Conservation (phyloP, 2,329 filamentous ascomycete genomes). For the Colletotrichum acutatum region DNA sequence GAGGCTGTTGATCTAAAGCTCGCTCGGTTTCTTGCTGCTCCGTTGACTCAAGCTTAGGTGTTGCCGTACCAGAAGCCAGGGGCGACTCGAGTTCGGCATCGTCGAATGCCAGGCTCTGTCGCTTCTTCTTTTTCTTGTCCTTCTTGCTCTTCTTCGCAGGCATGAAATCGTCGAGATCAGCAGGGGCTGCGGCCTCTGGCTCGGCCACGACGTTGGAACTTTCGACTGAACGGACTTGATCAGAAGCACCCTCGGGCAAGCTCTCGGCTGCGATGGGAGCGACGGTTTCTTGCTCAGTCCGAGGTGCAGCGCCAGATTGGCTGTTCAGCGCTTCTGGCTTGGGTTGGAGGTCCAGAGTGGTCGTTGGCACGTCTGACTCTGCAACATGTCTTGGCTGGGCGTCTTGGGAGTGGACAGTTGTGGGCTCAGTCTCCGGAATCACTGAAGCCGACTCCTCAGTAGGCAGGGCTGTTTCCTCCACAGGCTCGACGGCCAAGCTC, state of each 20-base stretch:
- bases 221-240: neutral
- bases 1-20: neutral
- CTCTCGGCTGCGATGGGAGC: neutral
- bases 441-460: neutral
- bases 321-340: neutral
- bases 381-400: neutral
- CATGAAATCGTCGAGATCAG: neutral
- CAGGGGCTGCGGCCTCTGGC: conserved; percentile 16
- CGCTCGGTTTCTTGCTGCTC: neutral
- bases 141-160: conserved; percentile 44
- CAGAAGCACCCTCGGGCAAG: neutral
- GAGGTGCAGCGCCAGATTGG: neutral
- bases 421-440: neutral
- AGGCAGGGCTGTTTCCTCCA: neutral
- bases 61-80: neutral
- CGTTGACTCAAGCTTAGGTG: neutral
- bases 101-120: conserved; percentile 13
- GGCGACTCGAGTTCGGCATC: neutral
- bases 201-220: neutral
- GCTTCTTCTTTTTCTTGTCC: conserved; percentile 50
- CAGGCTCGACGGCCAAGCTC: neutral
- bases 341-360: neutral
- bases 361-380: neutral
- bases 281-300: neutral
- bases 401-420: neutral